These are phyloP conservation scores for Plasmodiophora brassicae DNA, from an alignment of 208 protist species.

Conservation along the genomic window DNA sequence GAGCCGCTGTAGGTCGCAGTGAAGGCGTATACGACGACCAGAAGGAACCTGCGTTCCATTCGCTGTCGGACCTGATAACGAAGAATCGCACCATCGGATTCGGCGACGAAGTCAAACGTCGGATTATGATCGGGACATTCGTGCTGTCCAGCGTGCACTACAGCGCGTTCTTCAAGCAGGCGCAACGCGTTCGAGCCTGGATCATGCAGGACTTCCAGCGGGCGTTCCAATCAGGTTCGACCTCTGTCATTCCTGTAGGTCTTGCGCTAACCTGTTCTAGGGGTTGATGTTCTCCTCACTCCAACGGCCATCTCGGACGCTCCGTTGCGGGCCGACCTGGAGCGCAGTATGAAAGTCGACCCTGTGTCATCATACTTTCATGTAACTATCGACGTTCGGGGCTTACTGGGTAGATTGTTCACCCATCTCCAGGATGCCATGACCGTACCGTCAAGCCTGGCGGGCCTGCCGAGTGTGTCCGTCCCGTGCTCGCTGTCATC, in stretches of 20 bases:
- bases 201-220: neutral
- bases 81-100: constrained; percentile 3
- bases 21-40: neutral
- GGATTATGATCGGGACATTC: constrained; percentile 46
- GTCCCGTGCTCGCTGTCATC: neutral
- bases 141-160: constrained; percentile 43
- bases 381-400: neutral
- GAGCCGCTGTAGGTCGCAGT: too few relatives aligned
- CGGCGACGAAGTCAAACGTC: constrained; percentile 37
- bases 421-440: constrained; percentile 41
- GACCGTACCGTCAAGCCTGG: constrained; percentile 42
- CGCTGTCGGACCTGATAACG: neutral
- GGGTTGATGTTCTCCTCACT: constrained; percentile 8
- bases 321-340: neutral
- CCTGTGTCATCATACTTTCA: neutral
- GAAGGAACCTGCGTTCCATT: neutral
- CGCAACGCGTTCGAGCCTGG: constrained; percentile 15
- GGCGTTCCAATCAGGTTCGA: neutral
- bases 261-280: neutral
- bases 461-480: constrained; percentile 34
- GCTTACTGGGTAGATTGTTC: too few relatives aligned
- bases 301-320: constrained; percentile 31
- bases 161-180: constrained; percentile 43
- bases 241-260: neutral
- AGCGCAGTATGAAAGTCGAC: neutral